Conservation (phyloP, 345 rosid genomes). For the Lenwebbia sp. region DNA sequence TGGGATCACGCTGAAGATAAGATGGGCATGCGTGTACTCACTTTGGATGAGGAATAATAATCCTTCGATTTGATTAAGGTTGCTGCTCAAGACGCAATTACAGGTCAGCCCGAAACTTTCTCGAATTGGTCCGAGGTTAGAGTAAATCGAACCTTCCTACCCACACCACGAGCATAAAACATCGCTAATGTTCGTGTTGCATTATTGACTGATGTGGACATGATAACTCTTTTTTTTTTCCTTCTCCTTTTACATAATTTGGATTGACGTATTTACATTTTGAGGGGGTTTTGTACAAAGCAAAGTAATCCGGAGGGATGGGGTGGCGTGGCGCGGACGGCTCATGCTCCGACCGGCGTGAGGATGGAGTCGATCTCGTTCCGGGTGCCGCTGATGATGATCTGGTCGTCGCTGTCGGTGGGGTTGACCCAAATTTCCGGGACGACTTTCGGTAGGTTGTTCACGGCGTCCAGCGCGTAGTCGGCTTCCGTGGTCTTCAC, state of each 20-base stretch:
- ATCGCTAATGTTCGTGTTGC: background rate
- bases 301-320: too few species aligned
- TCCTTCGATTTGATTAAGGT: background rate
- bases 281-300: too few species aligned
- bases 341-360: constrained; percentile 51
- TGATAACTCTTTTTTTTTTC: background rate
- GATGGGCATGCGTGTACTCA: background rate
- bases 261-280: too few species aligned
- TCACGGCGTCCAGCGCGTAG: constrained; percentile 38
- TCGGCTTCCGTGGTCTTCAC: constrained; percentile 58
- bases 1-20: background rate
- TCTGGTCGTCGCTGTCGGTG: constrained; percentile 16
- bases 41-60: background rate
- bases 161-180: background rate
- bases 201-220: background rate
- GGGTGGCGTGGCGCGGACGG: too few species aligned
- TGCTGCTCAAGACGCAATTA: background rate
- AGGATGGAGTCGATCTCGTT: constrained; percentile 43
- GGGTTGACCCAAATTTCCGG: constrained; percentile 57
- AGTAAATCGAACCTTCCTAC: background rate
- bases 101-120: background rate
- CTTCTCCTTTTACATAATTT: background rate
- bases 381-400: constrained; percentile 25
- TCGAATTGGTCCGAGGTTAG: background rate
- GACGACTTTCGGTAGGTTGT: constrained; percentile 33